Percentiles rank a stretch among this genome's conserved stretches.
phyloP scores from a whole-genome alignment of 2,329 filamentous ascomycete genomes.

The Onygenales sp. region DNA sequence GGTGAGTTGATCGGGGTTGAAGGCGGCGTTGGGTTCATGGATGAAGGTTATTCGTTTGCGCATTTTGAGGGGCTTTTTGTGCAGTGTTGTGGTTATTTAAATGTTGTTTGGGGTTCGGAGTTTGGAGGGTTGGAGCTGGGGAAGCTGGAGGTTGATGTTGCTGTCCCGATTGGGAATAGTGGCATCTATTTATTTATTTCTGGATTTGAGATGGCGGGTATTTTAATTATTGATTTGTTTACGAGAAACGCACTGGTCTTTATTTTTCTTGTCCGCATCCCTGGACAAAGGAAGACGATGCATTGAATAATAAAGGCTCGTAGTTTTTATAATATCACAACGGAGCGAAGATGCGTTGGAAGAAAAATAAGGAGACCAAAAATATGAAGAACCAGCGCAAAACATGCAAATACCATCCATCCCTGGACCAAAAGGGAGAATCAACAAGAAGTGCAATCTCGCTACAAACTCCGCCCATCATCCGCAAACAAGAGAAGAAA shows the following conservation, averaged over 20 bases:
- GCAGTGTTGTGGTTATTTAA: not conserved
- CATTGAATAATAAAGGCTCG: not conserved
- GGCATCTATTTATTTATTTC: not conserved
- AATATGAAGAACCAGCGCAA: not conserved
- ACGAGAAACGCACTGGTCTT: not conserved
- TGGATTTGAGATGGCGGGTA: no score
- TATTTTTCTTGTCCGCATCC: not conserved
- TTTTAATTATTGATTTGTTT: not conserved
- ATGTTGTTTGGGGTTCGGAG: not conserved
- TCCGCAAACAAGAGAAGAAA: not conserved
- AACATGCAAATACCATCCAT: not conserved
- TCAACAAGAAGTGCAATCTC: not conserved
- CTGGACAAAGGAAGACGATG: not conserved
- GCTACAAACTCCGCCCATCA: not conserved
- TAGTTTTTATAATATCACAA: not conserved
- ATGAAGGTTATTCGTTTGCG: slow-evolving; percentile 60
- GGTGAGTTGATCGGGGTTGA: slow-evolving; percentile 55
- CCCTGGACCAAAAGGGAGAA: no score
- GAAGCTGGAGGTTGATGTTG: not conserved
- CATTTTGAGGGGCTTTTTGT: slow-evolving; percentile 19
- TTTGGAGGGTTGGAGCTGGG: not conserved
- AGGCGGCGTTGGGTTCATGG: slow-evolving; percentile 51
- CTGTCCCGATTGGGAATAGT: slow-evolving; percentile 4
- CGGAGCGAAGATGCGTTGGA: not conserved
- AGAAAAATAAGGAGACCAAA: not conserved